Conservation (phyloP, 1,139 yeast species). For the Saccharomyces hybrid region DNA sequence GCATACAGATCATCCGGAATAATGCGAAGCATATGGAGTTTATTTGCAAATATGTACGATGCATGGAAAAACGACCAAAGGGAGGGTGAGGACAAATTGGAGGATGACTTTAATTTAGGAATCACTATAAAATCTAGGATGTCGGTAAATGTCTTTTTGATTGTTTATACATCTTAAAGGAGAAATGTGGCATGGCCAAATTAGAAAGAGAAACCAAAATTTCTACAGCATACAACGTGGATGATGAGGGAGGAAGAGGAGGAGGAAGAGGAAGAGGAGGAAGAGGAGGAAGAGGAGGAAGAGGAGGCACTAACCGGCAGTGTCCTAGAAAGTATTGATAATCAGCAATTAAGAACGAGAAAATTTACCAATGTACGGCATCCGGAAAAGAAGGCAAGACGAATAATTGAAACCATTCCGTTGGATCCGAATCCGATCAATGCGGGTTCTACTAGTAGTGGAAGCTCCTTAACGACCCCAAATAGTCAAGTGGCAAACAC, state of each 20-base stretch:
- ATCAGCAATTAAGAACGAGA: conserved; percentile 33
- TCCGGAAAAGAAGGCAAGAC: conserved; percentile 65
- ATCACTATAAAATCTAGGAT: conserved; percentile 69
- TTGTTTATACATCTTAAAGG: conserved; percentile 72
- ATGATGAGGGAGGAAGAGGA: conserved; percentile 8
- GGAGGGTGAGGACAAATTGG: conserved; percentile 15
- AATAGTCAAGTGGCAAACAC: conserved; percentile 7
- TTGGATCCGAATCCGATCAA: conserved; percentile 71
- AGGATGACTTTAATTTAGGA: conserved; percentile 30
- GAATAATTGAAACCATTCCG: conserved; percentile 68
- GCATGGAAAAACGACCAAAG: conserved; percentile 26
- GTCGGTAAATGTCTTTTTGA: conserved; percentile 82
- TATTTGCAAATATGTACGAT: conserved; percentile 44
- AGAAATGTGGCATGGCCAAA: conserved; percentile 78
- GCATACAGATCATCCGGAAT: conserved; percentile 89
- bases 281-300: conserved; percentile 18
- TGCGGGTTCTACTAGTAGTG: conserved; percentile 23
- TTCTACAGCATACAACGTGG: conserved; percentile 9
- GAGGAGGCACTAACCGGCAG: conserved; percentile 27
- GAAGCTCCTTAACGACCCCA: conserved; percentile 18
- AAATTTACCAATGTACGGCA: conserved; percentile 47
- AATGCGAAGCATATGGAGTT: conserved; percentile 89
- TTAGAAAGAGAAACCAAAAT: conserved; percentile 31
- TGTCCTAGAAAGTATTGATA: conserved; percentile 23
- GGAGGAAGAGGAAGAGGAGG: conserved; percentile 22